Conservation (phyloP, 1,284 basidiomycete genomes). For the Boletus smithii region DNA sequence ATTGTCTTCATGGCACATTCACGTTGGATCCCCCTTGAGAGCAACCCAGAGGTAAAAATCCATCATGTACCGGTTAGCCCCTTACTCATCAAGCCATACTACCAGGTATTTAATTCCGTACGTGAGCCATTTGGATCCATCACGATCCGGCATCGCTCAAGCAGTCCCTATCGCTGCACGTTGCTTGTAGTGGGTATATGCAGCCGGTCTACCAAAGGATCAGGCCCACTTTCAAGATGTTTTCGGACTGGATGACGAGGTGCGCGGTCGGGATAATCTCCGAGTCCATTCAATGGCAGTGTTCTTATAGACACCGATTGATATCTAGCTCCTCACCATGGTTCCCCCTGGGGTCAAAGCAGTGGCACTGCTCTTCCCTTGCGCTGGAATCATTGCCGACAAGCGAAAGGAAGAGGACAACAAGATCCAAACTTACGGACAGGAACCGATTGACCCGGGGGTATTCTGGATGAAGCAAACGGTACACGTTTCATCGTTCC, state of each 20-base stretch:
- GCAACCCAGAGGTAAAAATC: constrained; percentile 63
- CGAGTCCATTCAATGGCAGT: not conserved
- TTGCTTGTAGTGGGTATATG: constrained; percentile 64
- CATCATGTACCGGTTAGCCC: not conserved
- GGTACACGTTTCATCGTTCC: constrained; percentile 36
- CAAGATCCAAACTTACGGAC: constrained; percentile 45
- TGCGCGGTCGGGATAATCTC: constrained; percentile 25
- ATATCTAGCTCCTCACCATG: constrained; percentile 57
- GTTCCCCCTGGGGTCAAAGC: constrained; percentile 75
- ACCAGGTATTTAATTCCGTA: constrained; percentile 54
- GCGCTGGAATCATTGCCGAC: constrained; percentile 48
- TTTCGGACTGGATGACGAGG: constrained; percentile 77
- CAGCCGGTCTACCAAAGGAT: constrained; percentile 63
- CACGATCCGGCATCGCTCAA: not conserved
- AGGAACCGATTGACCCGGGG: constrained; percentile 54
- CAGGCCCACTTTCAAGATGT: constrained; percentile 73
- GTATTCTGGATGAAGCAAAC: constrained; percentile 78
- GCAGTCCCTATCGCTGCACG: not conserved
- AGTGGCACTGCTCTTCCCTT: constrained; percentile 80
- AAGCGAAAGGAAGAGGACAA: constrained; percentile 58
- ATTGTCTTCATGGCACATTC: constrained; percentile 21
- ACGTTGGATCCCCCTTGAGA: constrained; percentile 74
- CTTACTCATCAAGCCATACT: constrained; percentile 3
- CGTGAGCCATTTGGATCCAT: constrained; percentile 15
- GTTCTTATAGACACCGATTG: not conserved